Percentiles rank a stretch among this genome's conserved stretches.
Conservation (phyloP, 148 eudicot species). For the Fagopyrum esculentum region DNA sequence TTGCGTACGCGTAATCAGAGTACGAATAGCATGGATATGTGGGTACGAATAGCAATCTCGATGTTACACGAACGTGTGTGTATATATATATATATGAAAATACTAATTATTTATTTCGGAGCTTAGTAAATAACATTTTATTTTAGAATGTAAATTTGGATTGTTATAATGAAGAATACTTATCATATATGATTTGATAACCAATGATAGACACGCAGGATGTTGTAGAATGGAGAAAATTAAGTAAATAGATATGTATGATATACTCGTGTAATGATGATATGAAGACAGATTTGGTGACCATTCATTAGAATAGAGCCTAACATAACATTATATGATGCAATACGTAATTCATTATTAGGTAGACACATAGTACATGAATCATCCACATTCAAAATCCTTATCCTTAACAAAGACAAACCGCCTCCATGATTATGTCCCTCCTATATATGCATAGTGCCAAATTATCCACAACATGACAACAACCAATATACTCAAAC, state of each 20-base stretch:
- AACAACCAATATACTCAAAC: not conserved
- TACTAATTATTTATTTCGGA: too few species aligned
- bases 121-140: too few species aligned
- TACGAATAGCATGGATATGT: too few species aligned
- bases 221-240: not conserved
- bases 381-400: not conserved
- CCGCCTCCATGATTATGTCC: not conserved
- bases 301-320: not conserved
- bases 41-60: too few species aligned
- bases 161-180: too few species aligned
- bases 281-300: constrained; percentile 4
- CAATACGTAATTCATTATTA: not conserved
- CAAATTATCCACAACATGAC: not conserved
- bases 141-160: too few species aligned
- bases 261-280: not conserved
- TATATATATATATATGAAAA: too few species aligned
- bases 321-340: not conserved
- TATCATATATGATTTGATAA: too few species aligned
- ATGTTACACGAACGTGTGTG: too few species aligned
- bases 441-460: not conserved
- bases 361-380: not conserved
- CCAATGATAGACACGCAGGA: not conserved
- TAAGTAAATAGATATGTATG: not conserved
- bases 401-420: not conserved
- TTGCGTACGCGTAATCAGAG: too few species aligned